A percentile compares a stretch with the other conserved stretches of the same genome.
Conservation (phyloP, 2,329 filamentous ascomycete genomes). For the Fusarium miscanthi region DNA sequence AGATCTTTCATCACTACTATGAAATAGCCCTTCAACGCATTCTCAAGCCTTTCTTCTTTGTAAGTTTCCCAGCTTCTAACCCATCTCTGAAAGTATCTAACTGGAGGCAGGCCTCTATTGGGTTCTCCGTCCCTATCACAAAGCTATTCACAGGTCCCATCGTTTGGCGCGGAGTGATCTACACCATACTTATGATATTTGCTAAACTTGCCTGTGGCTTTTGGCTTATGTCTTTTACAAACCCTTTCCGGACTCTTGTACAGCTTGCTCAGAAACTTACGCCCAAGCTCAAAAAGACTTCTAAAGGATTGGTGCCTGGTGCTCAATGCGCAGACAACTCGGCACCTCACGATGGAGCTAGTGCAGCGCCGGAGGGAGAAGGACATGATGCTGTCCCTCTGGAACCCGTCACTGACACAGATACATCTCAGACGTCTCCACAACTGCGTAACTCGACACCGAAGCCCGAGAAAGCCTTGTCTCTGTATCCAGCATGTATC, state of each 20-base stretch:
- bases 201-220: conserved; percentile 69
- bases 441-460: conserved; percentile 13
- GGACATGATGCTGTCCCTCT: neutral
- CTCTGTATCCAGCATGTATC: conserved; percentile 74
- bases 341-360: neutral
- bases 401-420: neutral
- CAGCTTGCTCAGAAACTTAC: neutral
- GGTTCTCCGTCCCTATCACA: conserved; percentile 81
- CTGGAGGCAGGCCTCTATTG: conserved; percentile 65
- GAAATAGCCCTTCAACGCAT: conserved; percentile 57
- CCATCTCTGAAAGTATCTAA: neutral
- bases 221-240: conserved; percentile 60
- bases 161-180: conserved; percentile 79
- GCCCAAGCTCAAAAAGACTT: neutral
- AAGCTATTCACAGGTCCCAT: conserved; percentile 72
- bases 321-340: conserved; percentile 19
- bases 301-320: conserved; percentile 11
- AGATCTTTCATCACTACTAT: conserved; percentile 48
- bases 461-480: conserved; percentile 61
- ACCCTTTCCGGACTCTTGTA: neutral
- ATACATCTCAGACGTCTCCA: neutral
- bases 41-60: conserved; percentile 80
- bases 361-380: neutral
- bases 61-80: conserved; percentile 45
- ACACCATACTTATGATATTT: conserved; percentile 75